Evolutionary conservation across 805 yeast genomes (phyloP).

Genomic region (Yarrowia sp.): DNA sequence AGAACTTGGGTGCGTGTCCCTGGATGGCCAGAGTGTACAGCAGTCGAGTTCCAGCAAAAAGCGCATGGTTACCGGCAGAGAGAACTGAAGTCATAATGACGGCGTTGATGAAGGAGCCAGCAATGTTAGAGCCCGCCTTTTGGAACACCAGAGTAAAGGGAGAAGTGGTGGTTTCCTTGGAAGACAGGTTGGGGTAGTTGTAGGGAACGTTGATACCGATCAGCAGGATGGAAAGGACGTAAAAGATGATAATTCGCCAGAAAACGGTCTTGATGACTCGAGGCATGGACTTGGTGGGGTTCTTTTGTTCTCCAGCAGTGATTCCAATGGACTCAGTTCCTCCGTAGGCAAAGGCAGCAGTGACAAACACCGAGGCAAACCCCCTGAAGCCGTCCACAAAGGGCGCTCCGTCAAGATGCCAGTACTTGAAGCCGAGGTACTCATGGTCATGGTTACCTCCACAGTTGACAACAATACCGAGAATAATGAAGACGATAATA

Average conservation of each 20-base stretch:
- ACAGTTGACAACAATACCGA: constrained; percentile 54
- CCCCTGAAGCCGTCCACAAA: constrained; percentile 40
- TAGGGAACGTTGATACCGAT: constrained; percentile 61
- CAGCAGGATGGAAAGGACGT: constrained; percentile 51
- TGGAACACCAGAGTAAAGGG: constrained; percentile 46
- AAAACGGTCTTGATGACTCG: constrained; percentile 55
- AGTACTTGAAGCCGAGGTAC: constrained; percentile 51
- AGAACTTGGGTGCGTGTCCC: constrained; percentile 55
- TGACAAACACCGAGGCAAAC: constrained; percentile 53
- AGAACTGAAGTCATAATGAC: constrained; percentile 59
- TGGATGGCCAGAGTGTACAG: constrained; percentile 57
- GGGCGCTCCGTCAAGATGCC: constrained; percentile 51
- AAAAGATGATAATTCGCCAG: constrained; percentile 52
- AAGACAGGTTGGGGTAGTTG: constrained; percentile 46
- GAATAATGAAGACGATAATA: constrained; percentile 58
- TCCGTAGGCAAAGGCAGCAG: constrained; percentile 55
- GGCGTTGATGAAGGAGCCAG: constrained; percentile 54
- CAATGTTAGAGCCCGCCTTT: constrained; percentile 45
- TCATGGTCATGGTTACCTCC: constrained; percentile 53
- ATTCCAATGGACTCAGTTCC: constrained; percentile 58
- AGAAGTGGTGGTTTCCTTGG: constrained; percentile 44
- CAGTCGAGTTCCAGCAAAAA: constrained; percentile 62
- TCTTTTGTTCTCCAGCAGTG: constrained; percentile 59
- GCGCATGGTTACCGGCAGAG: constrained; percentile 63
- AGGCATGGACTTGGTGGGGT: constrained; percentile 58